Evolutionary conservation across 1,284 basidiomycete species (phyloP), one percentile per base, ranked within the genome.

Genomic region (Polyporus tsugae): DNA sequence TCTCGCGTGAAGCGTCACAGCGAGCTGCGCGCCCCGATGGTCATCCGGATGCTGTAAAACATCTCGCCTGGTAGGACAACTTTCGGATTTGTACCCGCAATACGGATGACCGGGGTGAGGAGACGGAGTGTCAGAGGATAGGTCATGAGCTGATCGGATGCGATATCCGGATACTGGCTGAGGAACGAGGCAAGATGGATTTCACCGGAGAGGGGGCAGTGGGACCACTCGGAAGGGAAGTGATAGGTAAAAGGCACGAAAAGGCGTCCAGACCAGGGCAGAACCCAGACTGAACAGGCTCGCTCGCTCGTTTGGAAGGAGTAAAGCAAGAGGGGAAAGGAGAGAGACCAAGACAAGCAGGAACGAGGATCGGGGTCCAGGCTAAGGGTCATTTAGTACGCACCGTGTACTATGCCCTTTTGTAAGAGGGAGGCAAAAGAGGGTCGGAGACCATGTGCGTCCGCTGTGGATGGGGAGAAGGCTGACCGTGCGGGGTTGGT

Each of bases 101-200:
- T 19, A 19, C 6, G 39, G 36, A 22, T 10, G 22, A 59, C 42
- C 35, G 49, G 33, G 65, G 60, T 58, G 29, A 46, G 17, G 39
- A 25, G 36, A 39, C 38, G 29, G 52, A 58, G 52, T 7, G 60
- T 42, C 36, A 42, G 29, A 57, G 39, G 62, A 44, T 5, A 1
- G 71, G 67, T 72, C 69, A 69, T 70, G 71, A 44, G 69, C 58
- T 72, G 69, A 72, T 72, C 71, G 63, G 71, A 62, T 65, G 67
- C 65, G 71, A 65, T 67, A 68, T 67, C 71, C 71, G 69, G 66
- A 64, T 38, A 15, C 41, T 9, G 42, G 44, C 38, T 29, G 55
- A 25, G 65, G 49, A 67, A 72, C 59, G 71, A 70, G 71, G 69
- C 71, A 55, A 52, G 17, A 17, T 17, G 60, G 44, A 25, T 53